Base-by-base conservation (phyloP, 768 basidiomycete genomes). In the Auriscalpium orientale region DNA sequence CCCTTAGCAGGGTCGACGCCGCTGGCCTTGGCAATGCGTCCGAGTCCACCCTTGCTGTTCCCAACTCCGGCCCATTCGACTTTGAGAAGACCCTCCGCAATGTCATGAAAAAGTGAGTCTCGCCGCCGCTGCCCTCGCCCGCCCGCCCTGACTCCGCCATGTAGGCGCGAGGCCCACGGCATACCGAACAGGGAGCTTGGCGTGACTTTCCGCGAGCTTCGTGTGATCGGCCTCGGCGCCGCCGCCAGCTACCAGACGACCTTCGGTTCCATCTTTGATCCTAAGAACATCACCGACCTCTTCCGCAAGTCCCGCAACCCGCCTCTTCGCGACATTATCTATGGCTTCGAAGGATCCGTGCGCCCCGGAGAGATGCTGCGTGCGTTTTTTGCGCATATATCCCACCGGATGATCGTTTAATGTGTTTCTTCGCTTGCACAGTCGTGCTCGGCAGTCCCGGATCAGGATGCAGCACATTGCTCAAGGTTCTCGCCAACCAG, bases 361-460 rank as follows among this genome's bases (percentile, higher is more conserved):
- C 72, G 74, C 16, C 82, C 83, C 0, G 84, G 85, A 33, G 83
- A 86, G 60, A 86, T 86, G 84, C 75, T 83, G 5, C 74, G 90
- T 84, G 63, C 28, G 28, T 28, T 28, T 28, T 7, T 28, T 7
- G 28, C 60, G 87, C 80, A 37, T 44, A 11, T 49, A 54, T 21
- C 18, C 40, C n/a, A 22, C 16, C 9, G 10, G n/a, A 36, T 4
- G 5, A 13, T 33, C 38, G 11, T 48, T 21, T 28, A 7, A 28
- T 28, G 28, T 2, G 28, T 22, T 36, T 35, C 33, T 49, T 22
- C 50, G 1, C 7, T 11, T 4, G 18, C 55, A 5, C 63, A 88
- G 87, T 95, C 15, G 91, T 93, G 11, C 79, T 94, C 22, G 92
- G 92, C 21, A 79, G 90, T 34, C 92, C 92, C 0, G 88, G 88